phyloP scores from a whole-genome alignment of 176 grass and related monocot genomes.

The Zoysia japonica region DNA sequence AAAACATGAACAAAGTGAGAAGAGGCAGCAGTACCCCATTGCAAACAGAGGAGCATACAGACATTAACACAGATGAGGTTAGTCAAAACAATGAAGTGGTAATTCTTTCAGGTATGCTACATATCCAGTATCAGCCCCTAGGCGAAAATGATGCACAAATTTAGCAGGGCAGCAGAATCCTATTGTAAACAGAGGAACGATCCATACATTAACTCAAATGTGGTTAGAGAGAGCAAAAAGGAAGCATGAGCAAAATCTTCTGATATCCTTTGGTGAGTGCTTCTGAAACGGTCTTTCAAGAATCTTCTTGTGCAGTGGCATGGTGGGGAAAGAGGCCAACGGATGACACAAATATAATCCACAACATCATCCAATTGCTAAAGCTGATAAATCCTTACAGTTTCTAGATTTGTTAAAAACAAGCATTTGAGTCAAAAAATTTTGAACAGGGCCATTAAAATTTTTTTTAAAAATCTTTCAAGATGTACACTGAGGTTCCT shows the following conservation, averaged over 20 bases:
- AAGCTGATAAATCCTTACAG: constrained; percentile 8
- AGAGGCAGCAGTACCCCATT: neutral
- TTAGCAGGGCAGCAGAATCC: neutral
- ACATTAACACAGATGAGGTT: neutral
- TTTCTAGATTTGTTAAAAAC: neutral
- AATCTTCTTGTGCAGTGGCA: neutral
- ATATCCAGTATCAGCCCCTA: too few species aligned
- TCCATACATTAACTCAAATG: neutral
- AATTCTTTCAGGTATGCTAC: too few species aligned
- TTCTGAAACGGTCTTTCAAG: neutral
- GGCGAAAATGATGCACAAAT: neutral
- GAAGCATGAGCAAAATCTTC: neutral
- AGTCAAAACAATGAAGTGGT: too few species aligned
- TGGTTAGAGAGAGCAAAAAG: neutral
- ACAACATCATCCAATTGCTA: neutral
- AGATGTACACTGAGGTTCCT: neutral
- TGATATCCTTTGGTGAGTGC: neutral
- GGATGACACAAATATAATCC: neutral
- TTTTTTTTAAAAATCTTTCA: neutral
- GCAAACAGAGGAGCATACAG: neutral
- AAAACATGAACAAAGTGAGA: neutral
- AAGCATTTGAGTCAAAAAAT: neutral
- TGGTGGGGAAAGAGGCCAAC: neutral
- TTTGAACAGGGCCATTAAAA: neutral
- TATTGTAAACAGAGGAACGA: neutral